These are phyloP conservation scores for Cyclocybe cylindracea DNA, from an alignment of 768 basidiomycete genomes.

Conservation along the genomic window DNA sequence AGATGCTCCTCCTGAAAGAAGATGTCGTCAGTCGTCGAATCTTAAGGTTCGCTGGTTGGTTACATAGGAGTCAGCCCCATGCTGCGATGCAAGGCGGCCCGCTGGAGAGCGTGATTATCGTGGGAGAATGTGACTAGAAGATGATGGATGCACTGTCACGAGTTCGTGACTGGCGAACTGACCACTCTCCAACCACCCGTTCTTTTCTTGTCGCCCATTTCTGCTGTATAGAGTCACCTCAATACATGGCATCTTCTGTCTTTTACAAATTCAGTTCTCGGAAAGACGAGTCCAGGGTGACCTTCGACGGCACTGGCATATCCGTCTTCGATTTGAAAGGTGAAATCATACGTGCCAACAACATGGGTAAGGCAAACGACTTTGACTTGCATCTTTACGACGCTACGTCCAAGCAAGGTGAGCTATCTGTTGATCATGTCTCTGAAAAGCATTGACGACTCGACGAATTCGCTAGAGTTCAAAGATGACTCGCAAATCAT, in stretches of 20 bases:
- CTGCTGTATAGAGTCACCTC: slow-evolving; percentile 29
- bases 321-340: slow-evolving; percentile 99
- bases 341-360: slow-evolving; percentile 96
- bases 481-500: slow-evolving; percentile 91
- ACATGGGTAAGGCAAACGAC: slow-evolving; percentile 94
- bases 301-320: slow-evolving; percentile 98
- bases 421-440: slow-evolving; percentile 17
- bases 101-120: no score
- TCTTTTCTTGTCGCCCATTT: slow-evolving; percentile 10
- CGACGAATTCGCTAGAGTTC: slow-evolving; percentile 59
- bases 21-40: no score
- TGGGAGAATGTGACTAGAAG: no score
- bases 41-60: no score
- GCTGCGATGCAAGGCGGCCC: no score
- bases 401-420: slow-evolving; percentile 87
- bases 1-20: no score
- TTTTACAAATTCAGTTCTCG: slow-evolving; percentile 98
- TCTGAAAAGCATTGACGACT: background rate
- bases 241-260: slow-evolving; percentile 83
- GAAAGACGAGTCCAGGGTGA: slow-evolving; percentile 91
- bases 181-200: slow-evolving; percentile 1
- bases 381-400: slow-evolving; percentile 93
- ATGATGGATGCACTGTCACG: no score
- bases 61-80: no score
- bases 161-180: background rate